phyloP scores from a whole-genome alignment of 2,329 filamentous ascomycete species.

The Proliferodiscus dingleyae region DNA sequence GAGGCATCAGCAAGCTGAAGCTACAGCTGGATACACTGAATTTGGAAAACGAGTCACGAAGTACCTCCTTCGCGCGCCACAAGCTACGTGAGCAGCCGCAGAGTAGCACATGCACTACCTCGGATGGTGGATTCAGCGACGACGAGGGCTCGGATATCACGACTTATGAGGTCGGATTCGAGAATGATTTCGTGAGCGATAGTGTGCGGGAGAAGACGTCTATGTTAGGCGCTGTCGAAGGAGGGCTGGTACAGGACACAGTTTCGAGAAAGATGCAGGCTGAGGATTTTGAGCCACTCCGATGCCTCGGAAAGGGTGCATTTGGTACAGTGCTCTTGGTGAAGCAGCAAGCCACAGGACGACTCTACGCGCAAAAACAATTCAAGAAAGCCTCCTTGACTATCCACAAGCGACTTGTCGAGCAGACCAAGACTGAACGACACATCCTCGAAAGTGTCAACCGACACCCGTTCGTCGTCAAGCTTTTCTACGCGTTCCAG shows the following conservation, averaged over 20 bases:
- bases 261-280: conserved; percentile 76
- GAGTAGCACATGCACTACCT: conserved; percentile 33
- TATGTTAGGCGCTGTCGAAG: conserved; percentile 45
- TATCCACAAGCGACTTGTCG: conserved; percentile 90
- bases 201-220: conserved; percentile 40
- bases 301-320: conserved; percentile 91
- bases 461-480: conserved; percentile 94
- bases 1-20: conserved; percentile 79
- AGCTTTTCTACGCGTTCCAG: conserved; percentile 97
- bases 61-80: conserved; percentile 51
- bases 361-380: conserved; percentile 95
- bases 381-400: conserved; percentile 95
- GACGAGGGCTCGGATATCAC: conserved; percentile 64
- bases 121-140: conserved; percentile 45
- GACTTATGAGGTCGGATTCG: conserved; percentile 79
- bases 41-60: conserved; percentile 51
- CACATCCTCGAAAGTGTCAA: conserved; percentile 94
- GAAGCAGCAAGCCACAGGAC: conserved; percentile 80
- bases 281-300: conserved; percentile 82
- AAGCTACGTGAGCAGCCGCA: conserved; percentile 55
- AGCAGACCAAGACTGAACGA: conserved; percentile 96
- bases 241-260: conserved; percentile 45
- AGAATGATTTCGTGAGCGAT: conserved; percentile 78
- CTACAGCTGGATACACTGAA: conserved; percentile 75
- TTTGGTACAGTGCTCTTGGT: conserved; percentile 94